Conservation (phyloP, 2,329 filamentous ascomycete species). For the Xylariaceae sp. region DNA sequence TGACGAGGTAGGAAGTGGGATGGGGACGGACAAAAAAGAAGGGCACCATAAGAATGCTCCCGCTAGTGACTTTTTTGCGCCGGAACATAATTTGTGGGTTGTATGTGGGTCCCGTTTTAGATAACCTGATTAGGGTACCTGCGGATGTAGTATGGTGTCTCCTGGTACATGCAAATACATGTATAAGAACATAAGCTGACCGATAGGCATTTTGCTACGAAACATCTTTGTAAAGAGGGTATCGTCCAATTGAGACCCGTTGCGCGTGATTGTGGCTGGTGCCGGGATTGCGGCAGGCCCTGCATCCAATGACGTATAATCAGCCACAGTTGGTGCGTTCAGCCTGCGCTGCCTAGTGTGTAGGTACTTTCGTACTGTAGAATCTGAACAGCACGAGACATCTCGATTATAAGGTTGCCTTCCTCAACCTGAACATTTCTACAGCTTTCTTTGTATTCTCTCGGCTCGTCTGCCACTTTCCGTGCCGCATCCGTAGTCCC, state of each 20-base stretch:
- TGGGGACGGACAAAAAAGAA: constrained; percentile 29
- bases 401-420: constrained; percentile 20
- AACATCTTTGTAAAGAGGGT: too few relatives aligned
- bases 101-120: constrained; percentile 6
- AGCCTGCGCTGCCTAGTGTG: constrained; percentile 8
- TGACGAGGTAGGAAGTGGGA: constrained; percentile 33
- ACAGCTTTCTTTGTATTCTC: constrained; percentile 21
- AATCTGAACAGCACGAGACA: constrained; percentile 25
- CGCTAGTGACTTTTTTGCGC: constrained; percentile 19
- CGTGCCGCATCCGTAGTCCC: constrained; percentile 21
- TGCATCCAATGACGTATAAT: constrained; percentile 19
- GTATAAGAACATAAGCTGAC: background rate
- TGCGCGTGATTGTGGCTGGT: constrained; percentile 5
- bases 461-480: constrained; percentile 18
- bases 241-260: too few relatives aligned
- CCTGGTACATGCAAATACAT: background rate
- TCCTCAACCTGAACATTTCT: constrained; percentile 17
- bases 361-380: background rate
- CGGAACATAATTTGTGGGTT: constrained; percentile 18
- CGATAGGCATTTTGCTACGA: background rate
- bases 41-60: constrained; percentile 15
- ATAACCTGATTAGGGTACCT: constrained; percentile 32
- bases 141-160: background rate
- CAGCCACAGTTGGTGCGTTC: constrained; percentile 19
- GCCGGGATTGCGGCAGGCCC: constrained; percentile 2